Conservation (phyloP, 257 asterid species). For the Rauvolfia tetraphylla region DNA sequence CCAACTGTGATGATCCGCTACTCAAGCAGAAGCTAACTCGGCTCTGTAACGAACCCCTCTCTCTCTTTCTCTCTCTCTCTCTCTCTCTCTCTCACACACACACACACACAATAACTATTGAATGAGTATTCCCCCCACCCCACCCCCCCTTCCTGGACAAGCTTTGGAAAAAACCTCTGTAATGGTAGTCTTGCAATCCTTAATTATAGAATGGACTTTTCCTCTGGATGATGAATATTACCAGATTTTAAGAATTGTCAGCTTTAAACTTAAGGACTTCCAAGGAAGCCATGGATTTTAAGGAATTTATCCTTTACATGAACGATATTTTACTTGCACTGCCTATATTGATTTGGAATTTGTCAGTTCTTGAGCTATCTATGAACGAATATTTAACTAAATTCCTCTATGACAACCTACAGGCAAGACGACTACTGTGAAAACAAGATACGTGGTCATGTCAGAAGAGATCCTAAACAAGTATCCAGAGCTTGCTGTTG, state of each 20-base stretch:
- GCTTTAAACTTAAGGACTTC: too few relatives aligned
- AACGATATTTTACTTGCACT: background rate
- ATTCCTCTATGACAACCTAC: conserved; percentile 7
- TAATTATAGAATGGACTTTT: too few relatives aligned
- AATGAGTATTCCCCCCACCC: background rate
- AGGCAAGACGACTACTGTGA: conserved; percentile 96
- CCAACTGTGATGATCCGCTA: conserved; percentile 73
- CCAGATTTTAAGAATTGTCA: too few relatives aligned
- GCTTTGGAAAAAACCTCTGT: too few relatives aligned
- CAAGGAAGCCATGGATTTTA: too few relatives aligned
- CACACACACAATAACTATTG: background rate
- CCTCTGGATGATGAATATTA: too few relatives aligned
- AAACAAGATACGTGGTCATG: conserved; percentile 92
- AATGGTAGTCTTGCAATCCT: too few relatives aligned
- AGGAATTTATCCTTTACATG: too few relatives aligned
- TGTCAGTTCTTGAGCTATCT: background rate
- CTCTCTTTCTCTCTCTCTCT: background rate
- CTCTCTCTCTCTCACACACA: background rate
- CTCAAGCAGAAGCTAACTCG: conserved; percentile 84
- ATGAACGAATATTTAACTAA: background rate
- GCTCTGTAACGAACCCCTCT: conserved; percentile 47
- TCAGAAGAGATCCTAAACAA: conserved; percentile 79
- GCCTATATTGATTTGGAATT: background rate
- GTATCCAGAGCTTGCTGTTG: conserved; percentile 83
- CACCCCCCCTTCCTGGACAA: background rate